Conservation (phyloP, 129 eudicot species). For the Kitagawia praeruptora region DNA sequence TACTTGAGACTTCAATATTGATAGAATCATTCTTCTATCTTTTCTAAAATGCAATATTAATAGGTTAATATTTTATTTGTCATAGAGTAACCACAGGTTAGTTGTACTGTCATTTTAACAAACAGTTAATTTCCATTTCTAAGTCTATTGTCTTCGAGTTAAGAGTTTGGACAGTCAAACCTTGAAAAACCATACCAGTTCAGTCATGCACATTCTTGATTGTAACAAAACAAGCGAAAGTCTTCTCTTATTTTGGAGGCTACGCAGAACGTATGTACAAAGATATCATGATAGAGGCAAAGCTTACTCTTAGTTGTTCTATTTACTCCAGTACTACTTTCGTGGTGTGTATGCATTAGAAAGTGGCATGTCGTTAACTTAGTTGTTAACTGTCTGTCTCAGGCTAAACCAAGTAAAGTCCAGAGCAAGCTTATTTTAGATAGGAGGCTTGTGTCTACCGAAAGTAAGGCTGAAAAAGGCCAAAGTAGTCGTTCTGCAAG, state of each 20-base stretch:
- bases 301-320: background rate
- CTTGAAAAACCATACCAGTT: background rate
- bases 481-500: background rate
- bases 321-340: background rate
- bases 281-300: background rate
- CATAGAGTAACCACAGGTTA: background rate
- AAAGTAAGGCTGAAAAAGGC: slow-evolving; percentile 2
- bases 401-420: slow-evolving; percentile 36
- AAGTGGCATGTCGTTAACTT: background rate
- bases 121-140: background rate
- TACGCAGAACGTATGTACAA: background rate
- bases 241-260: background rate
- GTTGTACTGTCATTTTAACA: background rate
- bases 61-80: background rate
- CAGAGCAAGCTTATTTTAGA: slow-evolving; percentile 20
- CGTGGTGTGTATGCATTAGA: background rate
- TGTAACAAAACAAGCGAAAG: background rate
- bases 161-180: background rate
- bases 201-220: background rate
- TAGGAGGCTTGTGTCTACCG: slow-evolving; percentile 14
- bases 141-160: background rate
- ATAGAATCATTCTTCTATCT: background rate
- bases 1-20: background rate
- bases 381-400: slow-evolving; percentile 10
- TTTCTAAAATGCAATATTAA: background rate